A percentile compares a stretch with the other conserved stretches of the same genome.
These are phyloP conservation scores for Corallochytrium limacisporum DNA, from an alignment of 78 protist genomes.

Conservation along the genomic window DNA sequence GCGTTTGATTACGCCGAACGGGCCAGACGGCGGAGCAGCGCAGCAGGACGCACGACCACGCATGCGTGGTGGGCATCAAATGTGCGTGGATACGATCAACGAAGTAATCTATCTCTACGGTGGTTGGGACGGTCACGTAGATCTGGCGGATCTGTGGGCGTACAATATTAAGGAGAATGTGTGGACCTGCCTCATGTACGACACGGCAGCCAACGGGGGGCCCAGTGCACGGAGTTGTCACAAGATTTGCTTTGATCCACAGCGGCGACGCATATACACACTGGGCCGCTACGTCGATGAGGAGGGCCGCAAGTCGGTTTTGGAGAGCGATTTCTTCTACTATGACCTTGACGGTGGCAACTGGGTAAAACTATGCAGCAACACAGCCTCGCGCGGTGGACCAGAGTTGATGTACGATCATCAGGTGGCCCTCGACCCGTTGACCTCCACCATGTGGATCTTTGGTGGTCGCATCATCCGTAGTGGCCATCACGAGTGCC, in stretches of 20 bases:
- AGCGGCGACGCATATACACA: neutral
- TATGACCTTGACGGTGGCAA: neutral
- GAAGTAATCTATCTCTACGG: neutral
- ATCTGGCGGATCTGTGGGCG: slow-evolving; percentile 5
- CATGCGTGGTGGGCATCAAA: slow-evolving; percentile 1
- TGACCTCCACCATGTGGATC: neutral
- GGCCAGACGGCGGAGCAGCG: too few relatives aligned
- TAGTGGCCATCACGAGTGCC: neutral
- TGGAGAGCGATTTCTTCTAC: neutral
- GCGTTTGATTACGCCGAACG: neutral
- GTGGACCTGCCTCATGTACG: neutral
- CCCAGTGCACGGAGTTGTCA: slow-evolving; percentile 12
- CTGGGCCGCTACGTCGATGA: slow-evolving; percentile 10
- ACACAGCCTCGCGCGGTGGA: slow-evolving; percentile 2
- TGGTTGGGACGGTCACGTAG: slow-evolving; percentile 5
- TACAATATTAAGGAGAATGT: neutral
- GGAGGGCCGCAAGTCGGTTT: neutral
- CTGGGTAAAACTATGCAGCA: neutral
- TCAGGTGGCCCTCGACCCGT: neutral
- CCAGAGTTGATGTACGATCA: slow-evolving; percentile 7
- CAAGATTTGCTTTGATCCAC: slow-evolving; percentile 12
- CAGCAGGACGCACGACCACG: neutral
- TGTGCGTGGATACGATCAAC: neutral
- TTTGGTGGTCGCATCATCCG: neutral
- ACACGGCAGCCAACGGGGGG: neutral